Evolutionary conservation across 2,329 filamentous ascomycete genomes (phyloP).

Genomic region (Hysterium pulicare): DNA sequence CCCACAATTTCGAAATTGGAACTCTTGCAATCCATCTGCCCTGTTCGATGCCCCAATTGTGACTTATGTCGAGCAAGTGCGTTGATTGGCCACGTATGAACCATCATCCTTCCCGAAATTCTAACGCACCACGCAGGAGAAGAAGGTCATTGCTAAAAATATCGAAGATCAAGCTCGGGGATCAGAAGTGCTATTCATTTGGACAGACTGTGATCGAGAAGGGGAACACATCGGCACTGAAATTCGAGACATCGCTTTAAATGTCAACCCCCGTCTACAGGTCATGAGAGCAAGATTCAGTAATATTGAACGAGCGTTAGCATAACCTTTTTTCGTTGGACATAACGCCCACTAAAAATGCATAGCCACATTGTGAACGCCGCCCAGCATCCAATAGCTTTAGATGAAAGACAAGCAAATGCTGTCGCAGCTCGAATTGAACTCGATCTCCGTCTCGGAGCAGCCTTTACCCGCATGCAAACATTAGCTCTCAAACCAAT

Average conservation of each 20-base stretch:
- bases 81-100: background rate
- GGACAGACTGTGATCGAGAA: conserved; percentile 98
- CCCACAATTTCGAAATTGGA: conserved; percentile 72
- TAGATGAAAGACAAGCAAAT: conserved; percentile 83
- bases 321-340: conserved; percentile 9
- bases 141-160: conserved; percentile 77
- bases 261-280: conserved; percentile 69
- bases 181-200: conserved; percentile 80
- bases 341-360: conserved; percentile 4
- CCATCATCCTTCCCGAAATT: background rate
- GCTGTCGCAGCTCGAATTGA: conserved; percentile 89
- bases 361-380: conserved; percentile 79
- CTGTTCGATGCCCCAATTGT: conserved; percentile 80
- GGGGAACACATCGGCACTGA: conserved; percentile 95
- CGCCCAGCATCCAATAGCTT: conserved; percentile 68
- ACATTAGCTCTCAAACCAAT: conserved; percentile 73
- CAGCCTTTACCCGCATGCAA: conserved; percentile 85
- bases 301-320: conserved; percentile 87
- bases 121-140: conserved; percentile 57
- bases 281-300: conserved; percentile 88
- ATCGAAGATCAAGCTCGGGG: conserved; percentile 74
- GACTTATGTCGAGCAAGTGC: conserved; percentile 64
- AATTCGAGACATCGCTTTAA: conserved; percentile 75
- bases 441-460: conserved; percentile 85
- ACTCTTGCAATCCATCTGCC: conserved; percentile 69